Evolutionary conservation across 805 yeast species (phyloP), one percentile per base, ranked within the genome.

Genomic region (Yamadazyma paraphyllophila): DNA sequence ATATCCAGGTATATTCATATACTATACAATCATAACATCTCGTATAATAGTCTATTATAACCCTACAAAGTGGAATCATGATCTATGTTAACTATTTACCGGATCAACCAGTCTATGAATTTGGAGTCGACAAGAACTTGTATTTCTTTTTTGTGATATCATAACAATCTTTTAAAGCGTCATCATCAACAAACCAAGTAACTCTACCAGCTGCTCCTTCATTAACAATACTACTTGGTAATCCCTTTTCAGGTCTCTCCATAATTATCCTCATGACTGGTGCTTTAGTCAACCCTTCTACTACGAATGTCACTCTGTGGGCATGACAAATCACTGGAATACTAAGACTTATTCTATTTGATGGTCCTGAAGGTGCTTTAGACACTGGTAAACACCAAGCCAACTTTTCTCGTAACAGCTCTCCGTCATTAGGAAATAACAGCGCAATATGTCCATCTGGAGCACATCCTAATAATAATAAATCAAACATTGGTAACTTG

Each of bases 401-500:
- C 55, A 85, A 77, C 50, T 84, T 80, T 64, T 92, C 99, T 60
- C 97, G 78, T 53, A 92, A 72, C 45, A 87, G 85, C 55, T 88
- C 94, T 31, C 76, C 76, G 59, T 88, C 94, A 61, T 85, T 85
- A 16, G 99, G 99, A 74, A 92, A 92, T 45, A 92, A 77, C n/a
- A 96, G 89, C 43, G 97, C 96, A 60, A 89, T 88, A 65, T 92
- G 99, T 16, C 99, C 99, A 65, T 92, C 99, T 2, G 98, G 98
- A 0, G 99, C 99, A 74, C 98, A 92, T 20, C 99, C 99, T 48
- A 94, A 74, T 53, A 94, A 72, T 51, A 94, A 78, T 44, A 94
- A 70, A 65, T 94, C 98, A 69, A 94, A 92, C 81, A 88, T 83
- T 48, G 99, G 99, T 50, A 92, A 76, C 67, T 91, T 90, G 46